Conservation (phyloP, 2,329 filamentous ascomycete species). For the Nemania sp. region DNA sequence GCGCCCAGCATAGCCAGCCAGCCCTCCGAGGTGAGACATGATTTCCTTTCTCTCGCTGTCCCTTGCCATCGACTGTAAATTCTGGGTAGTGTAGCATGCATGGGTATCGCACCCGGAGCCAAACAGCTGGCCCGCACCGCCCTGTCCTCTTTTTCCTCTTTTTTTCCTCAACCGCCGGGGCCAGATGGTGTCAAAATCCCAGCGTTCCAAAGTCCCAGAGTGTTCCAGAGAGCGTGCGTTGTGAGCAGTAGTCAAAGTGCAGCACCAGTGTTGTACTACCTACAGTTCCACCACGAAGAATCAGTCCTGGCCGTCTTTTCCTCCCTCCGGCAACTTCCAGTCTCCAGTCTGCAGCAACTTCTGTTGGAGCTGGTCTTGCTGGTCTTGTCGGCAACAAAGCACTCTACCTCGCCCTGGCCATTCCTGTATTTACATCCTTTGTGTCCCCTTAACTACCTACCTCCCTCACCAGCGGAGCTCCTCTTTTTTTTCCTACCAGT, state of each 20-base stretch:
- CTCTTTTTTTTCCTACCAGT: slow-evolving; percentile 31
- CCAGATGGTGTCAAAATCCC: slow-evolving; percentile 25
- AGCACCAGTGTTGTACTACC: slow-evolving; percentile 14
- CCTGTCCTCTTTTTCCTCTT: slow-evolving; percentile 31
- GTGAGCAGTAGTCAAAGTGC: slow-evolving; percentile 20
- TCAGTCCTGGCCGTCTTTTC: slow-evolving; percentile 33
- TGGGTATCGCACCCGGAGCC: slow-evolving; percentile 34
- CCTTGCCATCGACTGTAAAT: slow-evolving; percentile 27
- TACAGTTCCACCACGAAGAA: too few relatives aligned
- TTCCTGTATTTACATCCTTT: slow-evolving; percentile 35
- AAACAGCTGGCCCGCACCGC: slow-evolving; percentile 40
- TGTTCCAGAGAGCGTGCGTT: too few relatives aligned
- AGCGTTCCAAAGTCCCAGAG: too few relatives aligned
- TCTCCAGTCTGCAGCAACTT: slow-evolving; percentile 34
- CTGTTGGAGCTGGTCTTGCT: slow-evolving; percentile 35
- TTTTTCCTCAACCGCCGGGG: slow-evolving; percentile 6
- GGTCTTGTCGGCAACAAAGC: slow-evolving; percentile 39
- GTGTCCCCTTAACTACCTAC: slow-evolving; percentile 30
- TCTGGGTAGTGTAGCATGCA: slow-evolving; percentile 31
- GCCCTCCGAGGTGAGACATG: slow-evolving; percentile 37
- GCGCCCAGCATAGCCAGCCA: slow-evolving; percentile 21
- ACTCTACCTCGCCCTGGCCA: slow-evolving; percentile 26
- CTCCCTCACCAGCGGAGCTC: slow-evolving; percentile 37
- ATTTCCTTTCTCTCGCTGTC: slow-evolving; percentile 26
- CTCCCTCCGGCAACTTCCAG: slow-evolving; percentile 38